A percentile compares a stretch with the other conserved stretches of the same genome.
Evolutionary conservation across 257 asterid species (phyloP).

Genomic region (Capsicum chinense): DNA sequence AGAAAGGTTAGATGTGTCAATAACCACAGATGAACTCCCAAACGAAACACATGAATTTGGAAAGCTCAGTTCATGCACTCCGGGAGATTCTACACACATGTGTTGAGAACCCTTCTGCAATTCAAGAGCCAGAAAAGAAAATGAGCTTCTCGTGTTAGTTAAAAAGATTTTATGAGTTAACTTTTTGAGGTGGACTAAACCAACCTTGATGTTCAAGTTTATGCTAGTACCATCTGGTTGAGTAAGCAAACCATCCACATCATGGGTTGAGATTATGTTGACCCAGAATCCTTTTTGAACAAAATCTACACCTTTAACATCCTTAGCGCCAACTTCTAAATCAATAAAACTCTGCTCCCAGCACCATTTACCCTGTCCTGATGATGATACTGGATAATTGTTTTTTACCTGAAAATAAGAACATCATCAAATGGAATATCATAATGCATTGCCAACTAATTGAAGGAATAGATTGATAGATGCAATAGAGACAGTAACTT

Average conservation of each 20-base stretch:
- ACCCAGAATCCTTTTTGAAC: constrained; percentile 90
- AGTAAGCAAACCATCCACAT: constrained; percentile 70
- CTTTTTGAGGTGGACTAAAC: constrained; percentile 24
- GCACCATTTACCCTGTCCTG: constrained; percentile 89
- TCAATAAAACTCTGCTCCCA: constrained; percentile 73
- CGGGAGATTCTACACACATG: constrained; percentile 79
- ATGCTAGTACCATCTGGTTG: constrained; percentile 61
- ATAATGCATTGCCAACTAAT: constrained; percentile 10
- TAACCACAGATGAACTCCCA: constrained; percentile 65
- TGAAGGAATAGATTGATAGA: not conserved
- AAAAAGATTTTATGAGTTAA: constrained; percentile 29
- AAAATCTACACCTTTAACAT: constrained; percentile 75
- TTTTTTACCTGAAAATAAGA: constrained; percentile 62
- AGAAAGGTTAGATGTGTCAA: constrained; percentile 70
- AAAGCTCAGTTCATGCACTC: constrained; percentile 90
- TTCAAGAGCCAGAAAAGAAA: constrained; percentile 32
- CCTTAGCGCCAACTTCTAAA: constrained; percentile 77
- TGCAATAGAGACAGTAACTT: constrained; percentile 15
- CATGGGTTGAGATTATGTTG: constrained; percentile 78
- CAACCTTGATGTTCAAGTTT: constrained; percentile 79
- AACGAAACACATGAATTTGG: constrained; percentile 79
- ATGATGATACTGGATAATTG: constrained; percentile 46
- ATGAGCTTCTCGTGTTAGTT: constrained; percentile 34
- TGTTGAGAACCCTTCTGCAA: constrained; percentile 89
- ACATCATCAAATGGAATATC: constrained; percentile 24